Base-by-base conservation (phyloP, 2,329 filamentous ascomycete genomes). In the Leptosphaerulina australis region DNA sequence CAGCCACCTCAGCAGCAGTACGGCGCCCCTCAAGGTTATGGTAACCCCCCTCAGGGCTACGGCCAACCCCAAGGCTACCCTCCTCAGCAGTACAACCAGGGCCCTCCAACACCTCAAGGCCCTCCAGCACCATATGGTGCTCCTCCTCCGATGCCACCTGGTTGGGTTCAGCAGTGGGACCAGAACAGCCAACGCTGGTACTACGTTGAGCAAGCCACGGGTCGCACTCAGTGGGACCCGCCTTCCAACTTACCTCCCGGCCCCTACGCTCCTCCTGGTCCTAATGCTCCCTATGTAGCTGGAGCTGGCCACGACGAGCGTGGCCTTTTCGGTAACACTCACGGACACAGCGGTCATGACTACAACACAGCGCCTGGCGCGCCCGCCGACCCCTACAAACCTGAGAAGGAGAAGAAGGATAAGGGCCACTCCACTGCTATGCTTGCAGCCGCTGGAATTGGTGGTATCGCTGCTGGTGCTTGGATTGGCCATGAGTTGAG, bases 111-210 rank as follows among this genome's bases (percentile, higher is more conserved):
- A 9, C 64, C 66, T 11, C 56, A 64, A 25, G 67, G 68, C 4
- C 67, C 67, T 30, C 68, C 68, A 6, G 64, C 64, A 5, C 62
- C 62, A 46, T 71, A 63, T 50, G 66, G 73, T 80, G 85, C 18
- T 75, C 81, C 53, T 74, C 87, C 56, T 79, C 85, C 18, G 64
- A 77, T 39, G 64, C 69, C 69, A 2, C 68, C 68, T 5, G 85
- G 85, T 58, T 88, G 86, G 85, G 73, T 76, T 21, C 76, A 83
- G 18, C 81, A 86, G 68, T 88, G 81, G 72, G 85, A 88, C 58
- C 79, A 82, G 49, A 77, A 76, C 50, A 75, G 78, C 52, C 81
- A 85, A 64, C 81, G 83, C 46, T 87, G 83, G 75, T 88, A 83
- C 73, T 89, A 86, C 63, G 77, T 84, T 48, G 84, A 88, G 68